Evolutionary conservation across 2,329 filamentous ascomycete genomes (phyloP), one percentile per base, ranked within the genome.

Genomic region (Colletotrichum paranaense): DNA sequence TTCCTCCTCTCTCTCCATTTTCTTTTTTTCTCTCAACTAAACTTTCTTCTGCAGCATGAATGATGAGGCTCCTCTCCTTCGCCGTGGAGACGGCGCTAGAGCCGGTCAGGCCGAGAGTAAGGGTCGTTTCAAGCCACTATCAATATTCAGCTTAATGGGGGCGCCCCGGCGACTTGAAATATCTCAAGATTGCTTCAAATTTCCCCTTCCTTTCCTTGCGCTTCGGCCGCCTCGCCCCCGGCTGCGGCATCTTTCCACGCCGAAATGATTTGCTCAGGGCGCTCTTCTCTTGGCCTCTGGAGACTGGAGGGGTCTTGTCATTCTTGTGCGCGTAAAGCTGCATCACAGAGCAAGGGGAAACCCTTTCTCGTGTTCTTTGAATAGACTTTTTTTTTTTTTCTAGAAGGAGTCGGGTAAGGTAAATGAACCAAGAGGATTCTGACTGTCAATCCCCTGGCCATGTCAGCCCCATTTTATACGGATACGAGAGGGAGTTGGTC

Each of bases 21-120:
- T 35, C 59, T 38, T 57, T 57, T 56, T 12, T 28, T 30, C 55
- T 35, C 56, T 52, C 64, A 26, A 63, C 28, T n/a, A 26, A 35
- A 46, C 42, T 70, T 59, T 66, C 56, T 35, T 53, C 19, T 55
- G 24, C 42, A 58, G 30, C 24, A 26, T 56, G 32, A 35, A 35
- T 35, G 32, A 35, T 35, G 60, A 73, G 60, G 55, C 71, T 73
- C 62, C 56, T 42, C 35, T 73, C 62, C 56, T 42, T 42, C 35
- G 30, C 16, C 67, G 71, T 71, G 67, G 62, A 73, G 67, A 71
- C 68, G 42, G 59, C 67, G 68, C 71, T 71, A 62, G 30, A 62
- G 55, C 62, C 71, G 71, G 71, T 42, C 56, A 66, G 71, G 65
- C 71, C 71, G 71, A 73, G 58, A 73, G 59, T 66, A 71, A 71